A percentile compares a stretch with the other conserved stretches of the same genome.
Evolutionary conservation across 2,329 filamentous ascomycete species (phyloP).

Genomic region (Cladophialophora immunda): DNA sequence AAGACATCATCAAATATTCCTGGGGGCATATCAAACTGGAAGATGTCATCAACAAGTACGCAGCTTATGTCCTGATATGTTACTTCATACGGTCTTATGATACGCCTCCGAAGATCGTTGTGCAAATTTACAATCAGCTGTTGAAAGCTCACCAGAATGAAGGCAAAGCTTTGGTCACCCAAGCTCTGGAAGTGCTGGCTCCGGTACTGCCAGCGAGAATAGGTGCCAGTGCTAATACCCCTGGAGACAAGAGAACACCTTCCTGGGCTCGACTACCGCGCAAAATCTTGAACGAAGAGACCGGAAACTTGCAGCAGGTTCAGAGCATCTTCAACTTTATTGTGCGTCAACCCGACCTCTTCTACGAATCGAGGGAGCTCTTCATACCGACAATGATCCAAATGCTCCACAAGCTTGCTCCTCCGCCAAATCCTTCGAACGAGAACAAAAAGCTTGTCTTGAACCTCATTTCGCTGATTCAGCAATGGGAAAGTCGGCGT

Average conservation of each 20-base stretch:
- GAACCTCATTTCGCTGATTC: constrained; percentile 89
- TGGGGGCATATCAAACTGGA: constrained; percentile 99
- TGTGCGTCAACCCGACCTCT: constrained; percentile 88
- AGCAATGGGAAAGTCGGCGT: constrained; percentile 88
- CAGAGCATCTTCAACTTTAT: constrained; percentile 98
- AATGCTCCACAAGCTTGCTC: constrained; percentile 86
- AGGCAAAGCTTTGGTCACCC: constrained; percentile 87
- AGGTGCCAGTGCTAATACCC: constrained; percentile 57
- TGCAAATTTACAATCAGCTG: constrained; percentile 91
- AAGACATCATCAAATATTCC: constrained; percentile 98
- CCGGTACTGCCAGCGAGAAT: constrained; percentile 90
- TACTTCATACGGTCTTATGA: constrained; percentile 99
- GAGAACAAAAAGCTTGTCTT: constrained; percentile 92
- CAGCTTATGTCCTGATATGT: constrained; percentile 93
- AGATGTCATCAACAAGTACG: constrained; percentile 98
- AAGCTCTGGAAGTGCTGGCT: constrained; percentile 93
- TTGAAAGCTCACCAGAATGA: constrained; percentile 95
- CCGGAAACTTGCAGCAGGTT: constrained; percentile 92
- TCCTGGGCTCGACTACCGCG: constrained; percentile 90
- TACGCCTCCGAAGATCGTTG: constrained; percentile 93
- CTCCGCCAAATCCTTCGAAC: constrained; percentile 81
- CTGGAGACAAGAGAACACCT: constrained; percentile 75
- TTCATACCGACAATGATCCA: constrained; percentile 89
- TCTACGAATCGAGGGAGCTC: constrained; percentile 93
- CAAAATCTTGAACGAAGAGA: constrained; percentile 91